Evolutionary conservation across 2,329 filamentous ascomycete species (phyloP), one percentile per base, ranked within the genome.

Genomic region (Hypocreales sp.): DNA sequence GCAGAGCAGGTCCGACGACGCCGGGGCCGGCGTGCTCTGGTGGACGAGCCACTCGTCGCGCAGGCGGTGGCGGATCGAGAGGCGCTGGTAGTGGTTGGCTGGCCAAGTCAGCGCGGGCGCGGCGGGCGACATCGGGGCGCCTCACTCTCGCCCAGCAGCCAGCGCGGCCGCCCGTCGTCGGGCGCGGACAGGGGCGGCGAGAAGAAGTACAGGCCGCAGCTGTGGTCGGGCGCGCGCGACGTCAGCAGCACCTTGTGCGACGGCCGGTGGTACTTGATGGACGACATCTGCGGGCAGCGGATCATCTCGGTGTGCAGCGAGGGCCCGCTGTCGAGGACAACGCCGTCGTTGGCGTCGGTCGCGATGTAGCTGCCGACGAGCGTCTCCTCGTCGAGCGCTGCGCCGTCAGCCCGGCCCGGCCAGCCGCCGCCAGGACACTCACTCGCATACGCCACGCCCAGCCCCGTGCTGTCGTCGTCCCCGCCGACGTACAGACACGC

Each of bases 401-500:
- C 17, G 2, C 4, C 5, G 26, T 35, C 27, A 33, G 30, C 17
- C 10, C 5, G 9, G 10, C 15, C 19, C 15, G 19, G 16, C n/a
- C 17, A 17, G 5, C 15, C 10, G 12, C 7, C 8, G 14, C 5
- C 17, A 7, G n/a, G 11, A 17, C 8, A 55, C 60, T 45, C 32
- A 64, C 61, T 51, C 4, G 51, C 51, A 47, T 59, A 65, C 1
- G 48, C 51, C 15, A 55, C 46, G 15, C 57, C 61, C 7, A 60
- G 27, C 1, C 54, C 55, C 0, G 49, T 55, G 34, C 47, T 50
- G 4, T 39, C 30, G 17, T 60, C 59, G 12, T 50, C 43, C 1
- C 47, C 49, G 7, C 44, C 44, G 6, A 66, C 45, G 31, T 53
- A 54, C 27, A 64, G 50, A 20, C 50, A 53, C 13, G 45, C 40